These are phyloP conservation scores for Fraxinus pennsylvanica DNA, from an alignment of 257 asterid genomes.

Conservation along the genomic window DNA sequence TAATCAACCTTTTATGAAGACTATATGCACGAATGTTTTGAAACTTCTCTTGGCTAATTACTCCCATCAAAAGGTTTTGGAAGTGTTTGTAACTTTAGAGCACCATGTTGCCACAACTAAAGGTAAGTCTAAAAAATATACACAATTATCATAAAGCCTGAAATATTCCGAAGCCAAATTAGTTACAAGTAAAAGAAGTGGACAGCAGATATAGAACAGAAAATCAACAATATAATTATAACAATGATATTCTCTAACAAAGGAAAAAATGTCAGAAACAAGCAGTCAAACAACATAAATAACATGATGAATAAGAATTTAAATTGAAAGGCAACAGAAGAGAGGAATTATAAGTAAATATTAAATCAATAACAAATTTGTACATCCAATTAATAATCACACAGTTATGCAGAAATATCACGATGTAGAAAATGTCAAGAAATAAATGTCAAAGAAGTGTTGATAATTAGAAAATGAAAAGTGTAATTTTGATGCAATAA, in stretches of 20 bases:
- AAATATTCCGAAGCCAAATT: too few relatives aligned
- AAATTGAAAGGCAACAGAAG: not conserved
- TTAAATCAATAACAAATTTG: too few relatives aligned
- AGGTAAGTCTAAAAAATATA: too few relatives aligned
- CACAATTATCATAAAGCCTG: too few relatives aligned
- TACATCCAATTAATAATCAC: too few relatives aligned
- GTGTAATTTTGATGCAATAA: not conserved
- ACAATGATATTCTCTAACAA: conserved; percentile 22
- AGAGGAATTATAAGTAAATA: conserved; percentile 4
- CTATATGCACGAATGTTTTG: conserved; percentile 93
- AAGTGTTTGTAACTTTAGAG: conserved; percentile 77
- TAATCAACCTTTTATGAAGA: conserved; percentile 74
- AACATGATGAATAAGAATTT: not conserved
- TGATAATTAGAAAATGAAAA: not conserved
- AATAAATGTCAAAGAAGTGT: too few relatives aligned
- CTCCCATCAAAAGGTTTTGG: conserved; percentile 75
- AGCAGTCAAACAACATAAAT: not conserved
- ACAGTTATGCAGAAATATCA: not conserved
- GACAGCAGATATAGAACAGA: too few relatives aligned
- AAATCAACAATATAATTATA: too few relatives aligned
- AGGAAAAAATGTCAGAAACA: not conserved
- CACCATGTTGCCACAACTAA: conserved; percentile 67
- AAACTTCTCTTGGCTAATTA: conserved; percentile 86
- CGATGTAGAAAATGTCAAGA: not conserved
- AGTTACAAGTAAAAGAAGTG: too few relatives aligned